phyloP scores from a whole-genome alignment of 306 rosid species.

The Gastrolobium bilobum region DNA sequence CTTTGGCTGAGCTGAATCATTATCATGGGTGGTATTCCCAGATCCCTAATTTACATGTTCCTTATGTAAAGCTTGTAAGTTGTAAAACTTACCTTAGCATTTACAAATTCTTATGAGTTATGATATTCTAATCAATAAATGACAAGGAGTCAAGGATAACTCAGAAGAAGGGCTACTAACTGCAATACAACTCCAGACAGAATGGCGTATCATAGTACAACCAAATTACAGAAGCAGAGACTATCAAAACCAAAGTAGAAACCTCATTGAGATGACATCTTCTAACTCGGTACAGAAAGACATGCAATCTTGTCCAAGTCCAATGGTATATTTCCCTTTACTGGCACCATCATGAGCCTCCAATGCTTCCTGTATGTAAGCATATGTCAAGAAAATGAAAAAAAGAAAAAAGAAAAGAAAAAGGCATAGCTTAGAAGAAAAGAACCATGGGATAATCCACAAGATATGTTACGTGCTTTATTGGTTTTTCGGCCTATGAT shows the following conservation, averaged over 20 bases:
- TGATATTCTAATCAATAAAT: background rate
- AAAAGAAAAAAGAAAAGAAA: background rate
- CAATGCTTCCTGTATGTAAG: conserved; percentile 77
- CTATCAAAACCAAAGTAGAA: conserved; percentile 33
- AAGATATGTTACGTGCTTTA: background rate
- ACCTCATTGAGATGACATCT: conserved; percentile 99
- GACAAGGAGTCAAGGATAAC: background rate
- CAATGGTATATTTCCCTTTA: conserved; percentile 96
- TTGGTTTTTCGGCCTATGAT: too few relatives aligned
- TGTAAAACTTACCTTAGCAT: conserved; percentile 9
- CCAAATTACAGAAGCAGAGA: conserved; percentile 23
- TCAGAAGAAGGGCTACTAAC: background rate
- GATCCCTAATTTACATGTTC: conserved; percentile 26
- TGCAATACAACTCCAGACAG: background rate
- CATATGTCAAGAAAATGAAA: conserved; percentile 31
- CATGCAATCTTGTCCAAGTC: conserved; percentile 99
- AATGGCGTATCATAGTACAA: background rate
- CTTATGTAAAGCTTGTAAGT: conserved; percentile 17
- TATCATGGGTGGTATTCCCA: background rate
- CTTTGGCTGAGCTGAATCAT: background rate
- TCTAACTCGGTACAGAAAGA: conserved; percentile 92
- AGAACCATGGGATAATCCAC: background rate
- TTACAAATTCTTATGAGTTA: background rate
- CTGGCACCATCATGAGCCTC: conserved; percentile 98
- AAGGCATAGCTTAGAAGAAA: conserved; percentile 12